phyloP scores from a whole-genome alignment of 75 land plant species.

The Gnetum montanum region DNA sequence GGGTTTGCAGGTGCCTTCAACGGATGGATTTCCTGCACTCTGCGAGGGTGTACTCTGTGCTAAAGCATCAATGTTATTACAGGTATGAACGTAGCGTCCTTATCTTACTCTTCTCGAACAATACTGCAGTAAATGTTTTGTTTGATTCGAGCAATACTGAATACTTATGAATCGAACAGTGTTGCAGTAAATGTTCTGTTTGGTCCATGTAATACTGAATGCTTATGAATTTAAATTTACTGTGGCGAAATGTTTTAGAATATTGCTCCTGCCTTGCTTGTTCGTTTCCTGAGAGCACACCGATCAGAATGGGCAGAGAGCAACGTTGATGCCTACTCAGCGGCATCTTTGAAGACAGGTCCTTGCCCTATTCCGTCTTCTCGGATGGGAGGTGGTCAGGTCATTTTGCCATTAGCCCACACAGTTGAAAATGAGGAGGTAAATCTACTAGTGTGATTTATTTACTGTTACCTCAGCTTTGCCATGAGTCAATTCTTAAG shows the following conservation, averaged over 20 bases:
- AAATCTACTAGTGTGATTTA: neutral
- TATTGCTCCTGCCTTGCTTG: constrained; percentile 61
- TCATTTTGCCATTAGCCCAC: constrained; percentile 73
- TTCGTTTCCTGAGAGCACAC: constrained; percentile 80
- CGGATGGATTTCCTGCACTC: constrained; percentile 35
- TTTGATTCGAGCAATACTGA: too few relatives aligned
- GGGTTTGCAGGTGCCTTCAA: constrained; percentile 33
- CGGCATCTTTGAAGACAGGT: constrained; percentile 33
- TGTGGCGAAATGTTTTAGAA: neutral
- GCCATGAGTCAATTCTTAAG: neutral
- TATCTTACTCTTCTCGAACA: too few relatives aligned
- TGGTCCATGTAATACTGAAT: too few relatives aligned
- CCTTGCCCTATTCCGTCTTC: constrained; percentile 36
- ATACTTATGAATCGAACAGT: too few relatives aligned
- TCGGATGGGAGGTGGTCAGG: constrained; percentile 38
- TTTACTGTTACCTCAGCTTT: neutral
- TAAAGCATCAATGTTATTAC: constrained; percentile 94
- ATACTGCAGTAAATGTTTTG: too few relatives aligned
- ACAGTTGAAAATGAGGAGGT: constrained; percentile 85
- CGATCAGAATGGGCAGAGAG: constrained; percentile 95
- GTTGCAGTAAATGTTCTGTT: too few relatives aligned
- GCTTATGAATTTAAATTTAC: neutral
- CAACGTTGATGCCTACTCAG: constrained; percentile 58
- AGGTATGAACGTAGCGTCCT: constrained; percentile 35
- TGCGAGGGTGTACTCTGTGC: constrained; percentile 90